A percentile compares a stretch with the other conserved stretches of the same genome.
Conservation (phyloP, 768 basidiomycete genomes). For the Neoboletus brunneissimus region DNA sequence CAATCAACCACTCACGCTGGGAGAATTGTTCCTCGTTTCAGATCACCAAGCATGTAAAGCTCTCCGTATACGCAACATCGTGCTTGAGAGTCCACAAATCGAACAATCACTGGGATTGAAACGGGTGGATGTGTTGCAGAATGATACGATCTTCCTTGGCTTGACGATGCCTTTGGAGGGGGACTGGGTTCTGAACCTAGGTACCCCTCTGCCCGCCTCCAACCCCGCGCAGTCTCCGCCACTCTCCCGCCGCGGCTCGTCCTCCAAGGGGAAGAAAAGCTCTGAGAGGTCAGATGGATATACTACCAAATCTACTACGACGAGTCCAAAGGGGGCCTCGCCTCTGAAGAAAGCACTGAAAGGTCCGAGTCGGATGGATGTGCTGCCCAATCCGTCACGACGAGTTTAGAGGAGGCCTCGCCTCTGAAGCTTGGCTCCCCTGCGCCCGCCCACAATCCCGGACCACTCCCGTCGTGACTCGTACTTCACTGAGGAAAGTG, state of each 20-base stretch:
- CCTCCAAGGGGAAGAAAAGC: no score
- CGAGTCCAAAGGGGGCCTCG: neutral
- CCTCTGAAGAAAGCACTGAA: neutral
- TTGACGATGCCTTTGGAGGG: neutral
- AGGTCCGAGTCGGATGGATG: no score
- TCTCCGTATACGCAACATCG: slow-evolving; percentile 40
- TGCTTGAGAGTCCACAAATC: slow-evolving; percentile 33
- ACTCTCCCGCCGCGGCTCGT: neutral
- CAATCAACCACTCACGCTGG: slow-evolving; percentile 31
- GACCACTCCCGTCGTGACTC: no score
- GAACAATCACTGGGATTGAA: slow-evolving; percentile 45
- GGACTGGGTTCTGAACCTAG: neutral
- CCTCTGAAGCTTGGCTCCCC: no score
- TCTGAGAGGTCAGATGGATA: no score
- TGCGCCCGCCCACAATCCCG: no score
- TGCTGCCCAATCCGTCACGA: no score
- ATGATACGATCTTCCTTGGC: slow-evolving; percentile 18
- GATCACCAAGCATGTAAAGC: slow-evolving; percentile 32
- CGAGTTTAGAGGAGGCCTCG: no score
- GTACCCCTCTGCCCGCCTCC: neutral
- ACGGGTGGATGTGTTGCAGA: slow-evolving; percentile 51
- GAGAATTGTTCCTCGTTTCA: slow-evolving; percentile 38
- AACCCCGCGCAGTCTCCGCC: no score
- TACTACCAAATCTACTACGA: no score
- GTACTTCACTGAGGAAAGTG: no score